Evolutionary conservation across 768 basidiomycete genomes (phyloP).

Genomic region (Collybia nuda): DNA sequence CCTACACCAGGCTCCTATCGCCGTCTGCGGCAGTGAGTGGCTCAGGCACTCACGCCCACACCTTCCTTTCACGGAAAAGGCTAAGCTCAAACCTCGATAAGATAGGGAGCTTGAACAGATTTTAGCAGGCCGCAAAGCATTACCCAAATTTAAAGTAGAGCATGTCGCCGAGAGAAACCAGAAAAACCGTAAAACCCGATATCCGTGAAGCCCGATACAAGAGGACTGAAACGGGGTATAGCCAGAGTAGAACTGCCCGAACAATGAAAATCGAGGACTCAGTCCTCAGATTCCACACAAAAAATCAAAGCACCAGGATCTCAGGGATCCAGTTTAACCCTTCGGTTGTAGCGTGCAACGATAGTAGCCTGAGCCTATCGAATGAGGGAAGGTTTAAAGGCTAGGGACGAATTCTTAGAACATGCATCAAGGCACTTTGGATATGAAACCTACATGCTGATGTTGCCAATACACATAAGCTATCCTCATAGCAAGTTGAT

Average conservation of each 20-base stretch:
- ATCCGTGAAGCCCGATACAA: no score
- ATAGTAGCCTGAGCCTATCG: not conserved
- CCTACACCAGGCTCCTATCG: no score
- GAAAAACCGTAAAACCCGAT: no score
- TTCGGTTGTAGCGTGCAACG: not conserved
- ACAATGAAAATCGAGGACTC: not conserved
- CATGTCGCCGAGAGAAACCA: no score
- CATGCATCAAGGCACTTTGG: not conserved
- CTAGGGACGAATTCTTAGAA: not conserved
- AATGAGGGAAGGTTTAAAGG: not conserved
- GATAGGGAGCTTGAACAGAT: no score
- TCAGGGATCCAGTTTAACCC: not conserved
- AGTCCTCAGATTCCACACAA: not conserved
- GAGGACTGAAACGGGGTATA: not conserved
- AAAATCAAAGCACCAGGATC: not conserved
- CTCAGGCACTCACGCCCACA: no score
- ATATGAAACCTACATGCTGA: not conserved
- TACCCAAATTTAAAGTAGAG: no score
- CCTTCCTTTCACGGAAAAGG: no score
- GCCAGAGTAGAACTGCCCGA: not conserved
- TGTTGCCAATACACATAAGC: not conserved
- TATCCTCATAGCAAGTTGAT: not conserved
- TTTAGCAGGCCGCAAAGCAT: no score
- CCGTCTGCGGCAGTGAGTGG: no score
- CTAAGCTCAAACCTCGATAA: no score